Evolutionary conservation across 805 yeast species (phyloP), one percentile per base, ranked within the genome.

Genomic region (Candida insectorum): DNA sequence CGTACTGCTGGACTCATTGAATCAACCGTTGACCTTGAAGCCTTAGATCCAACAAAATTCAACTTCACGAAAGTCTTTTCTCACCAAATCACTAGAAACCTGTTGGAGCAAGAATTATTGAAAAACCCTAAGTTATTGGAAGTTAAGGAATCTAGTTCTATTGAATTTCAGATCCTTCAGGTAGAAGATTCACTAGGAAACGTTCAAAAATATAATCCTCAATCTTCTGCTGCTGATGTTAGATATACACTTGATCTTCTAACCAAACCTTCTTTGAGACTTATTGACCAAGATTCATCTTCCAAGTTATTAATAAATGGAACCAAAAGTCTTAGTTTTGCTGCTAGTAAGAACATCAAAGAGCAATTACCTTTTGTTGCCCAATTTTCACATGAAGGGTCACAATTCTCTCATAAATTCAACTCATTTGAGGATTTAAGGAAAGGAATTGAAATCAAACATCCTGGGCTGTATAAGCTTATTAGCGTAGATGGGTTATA

Each of bases 401-500:
- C 39, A 2, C 30, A 39, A 24, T 42, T 51, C n/a, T 49, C 62
- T 2, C 49, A 48, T 18, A 43, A 41, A 1, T 65, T 60, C 40
- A 43, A 43, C 5, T 47, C 39, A 16, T 31, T 29, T 6, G 45
- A 45, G 4, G 69, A 62, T 9, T 43, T 62, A n/a, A 31, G 31
- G 3, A 34, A 35, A 2, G 70, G 71, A 2, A 43, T 62, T 11
- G 36, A 43, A 12, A 73, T 78, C 0, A 62, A 66, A 3, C 58
- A 64, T 27, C 81, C 94, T 0, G 98, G 98, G 4, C 54, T 58
- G 0, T 91, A 87, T 53, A 52, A 55, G 6, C 56, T 93, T 19
- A 54, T 67, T 20, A 54, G 73, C 1, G 78, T 82, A 1, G 44
- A 58, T 0, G 83, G 89, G 11, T 67, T 65, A 27, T 75, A 53